Evolutionary conservation across 164 flowering plant species (phyloP), one percentile per base, ranked within the genome.

Genomic region (Pachysandra terminalis): DNA sequence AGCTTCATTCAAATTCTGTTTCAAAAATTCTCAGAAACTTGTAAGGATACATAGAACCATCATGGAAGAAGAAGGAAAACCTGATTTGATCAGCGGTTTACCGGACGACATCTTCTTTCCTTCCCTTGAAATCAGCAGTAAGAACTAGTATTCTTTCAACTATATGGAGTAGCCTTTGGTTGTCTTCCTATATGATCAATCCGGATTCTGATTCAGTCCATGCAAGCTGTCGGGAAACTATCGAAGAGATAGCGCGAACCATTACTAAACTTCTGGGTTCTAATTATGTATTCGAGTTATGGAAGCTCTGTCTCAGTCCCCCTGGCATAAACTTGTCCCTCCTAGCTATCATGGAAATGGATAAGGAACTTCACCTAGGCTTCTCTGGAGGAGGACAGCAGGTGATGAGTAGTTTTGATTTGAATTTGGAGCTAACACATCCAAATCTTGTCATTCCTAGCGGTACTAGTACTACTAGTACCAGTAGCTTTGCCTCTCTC

Each of bases 281-380:
- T 41, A 21, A 22, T 41, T 14, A 40, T 21, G 22, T 25, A 9
- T 15, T 0, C 10, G 26, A 56, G 41, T 56, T 10, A 24, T 56
- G 58, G 28, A 70, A 26, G 24, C 41, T 70, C 45, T 27, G 16
- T 41, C 40, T 63, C 37, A 1, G 19, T 48, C 25, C 22, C 6
- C 62, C 8, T 0, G 8, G 16, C 19, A 23, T 2, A 25, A 15
- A 23, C 25, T 22, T 14, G 60, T 1, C 40, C 14, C 19, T 67
- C 49, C 0, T 61, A 5, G 66, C 45, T 8, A 66, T 67, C 54
- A 66, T 53, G 58, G 75, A 66, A 37, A 54, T 49, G 3, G 56
- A 54, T 12, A 55, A 56, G 1, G 70, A 72, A 35, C 66, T 72
- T 16, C 75, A 72, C 48, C 69, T 72, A 16, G 56, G 67, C 41